Evolutionary conservation across 2,329 filamentous ascomycete genomes (phyloP).

Genomic region (Ophiocordyceps camponoti-leonardi): DNA sequence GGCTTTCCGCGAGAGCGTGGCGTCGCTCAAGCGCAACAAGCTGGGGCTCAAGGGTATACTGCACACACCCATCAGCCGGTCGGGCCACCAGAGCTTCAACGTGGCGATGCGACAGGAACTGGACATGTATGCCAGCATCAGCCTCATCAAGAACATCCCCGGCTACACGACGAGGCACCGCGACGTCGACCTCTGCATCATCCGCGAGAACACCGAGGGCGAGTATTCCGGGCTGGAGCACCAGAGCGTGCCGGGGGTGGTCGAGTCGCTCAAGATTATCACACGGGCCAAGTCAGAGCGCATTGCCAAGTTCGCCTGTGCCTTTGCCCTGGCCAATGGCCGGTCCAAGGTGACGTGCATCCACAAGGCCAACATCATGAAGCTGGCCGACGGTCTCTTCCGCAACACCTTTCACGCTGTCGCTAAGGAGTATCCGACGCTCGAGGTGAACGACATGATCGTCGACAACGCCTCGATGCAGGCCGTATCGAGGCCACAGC

Average conservation of each 20-base stretch:
- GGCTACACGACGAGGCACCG: constrained; percentile 96
- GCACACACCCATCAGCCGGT: constrained; percentile 91
- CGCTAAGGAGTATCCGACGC: constrained; percentile 85
- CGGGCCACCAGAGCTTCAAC: constrained; percentile 98
- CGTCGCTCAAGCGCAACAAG: constrained; percentile 96
- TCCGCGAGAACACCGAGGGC: constrained; percentile 99
- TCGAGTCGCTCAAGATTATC: constrained; percentile 99
- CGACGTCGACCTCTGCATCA: constrained; percentile 95
- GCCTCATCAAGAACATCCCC: constrained; percentile 98
- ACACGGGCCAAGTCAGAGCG: constrained; percentile 97
- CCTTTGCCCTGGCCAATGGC: constrained; percentile 96
- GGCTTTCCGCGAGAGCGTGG: constrained; percentile 87
- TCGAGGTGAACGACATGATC: constrained; percentile 98
- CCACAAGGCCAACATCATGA: constrained; percentile 99
- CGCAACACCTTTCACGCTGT: constrained; percentile 90
- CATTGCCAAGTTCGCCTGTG: constrained; percentile 97
- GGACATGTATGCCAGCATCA: constrained; percentile 97
- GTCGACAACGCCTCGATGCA: constrained; percentile 99
- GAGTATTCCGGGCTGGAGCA: constrained; percentile 99
- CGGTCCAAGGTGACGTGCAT: constrained; percentile 99
- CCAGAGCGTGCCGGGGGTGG: constrained; percentile 88
- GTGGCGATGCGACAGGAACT: constrained; percentile 97
- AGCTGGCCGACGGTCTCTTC: constrained; percentile 97
- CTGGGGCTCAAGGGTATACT: constrained; percentile 97
- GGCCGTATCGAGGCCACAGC: constrained; percentile 86